Base-by-base conservation (phyloP, 176 grass and related monocot genomes). In the Musa troglodytarum region DNA sequence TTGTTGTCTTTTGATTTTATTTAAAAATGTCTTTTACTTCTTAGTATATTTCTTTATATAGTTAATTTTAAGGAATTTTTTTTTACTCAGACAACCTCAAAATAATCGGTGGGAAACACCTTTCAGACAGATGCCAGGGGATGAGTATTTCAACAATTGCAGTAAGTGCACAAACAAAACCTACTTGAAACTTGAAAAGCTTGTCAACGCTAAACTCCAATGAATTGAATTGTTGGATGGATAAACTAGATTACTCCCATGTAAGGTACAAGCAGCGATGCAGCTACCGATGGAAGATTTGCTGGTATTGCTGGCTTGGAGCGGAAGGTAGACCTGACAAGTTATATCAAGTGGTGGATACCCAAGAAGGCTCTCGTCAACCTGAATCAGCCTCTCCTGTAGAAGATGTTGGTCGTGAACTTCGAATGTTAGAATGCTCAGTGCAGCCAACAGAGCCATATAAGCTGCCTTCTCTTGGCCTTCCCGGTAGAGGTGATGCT, bases 311-410 rank as follows among this genome's bases (percentile, higher is more conserved):
- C 84, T 23, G 85, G 81, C 8, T 76, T 88, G 80, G 89, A 96
- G 68, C 88, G 85, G 81, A 99, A 94, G 94, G 83, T 88, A 85
- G 91, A 99, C 89, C 83, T 99, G 56, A 94, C 95, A 82, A 94
- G 85, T 81, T 99, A 94, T 81, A 99, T 99, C 76, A 87, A 85
- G 70, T 99, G 95, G 95, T 99, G 95, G 95, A 54, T 85, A 51
- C 91, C 88, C 16, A 99, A 94, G 82, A 99, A 92, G 79, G 29
- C 82, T 23, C n/a, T n/a, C 83, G 86, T 72, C 86, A 89, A 69
- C 82, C 82, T 77, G 86, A 99, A 80, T 85, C 82, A 73, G 53
- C 86, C 53, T 75, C 59, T 15, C 63, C 63, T 78, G 76, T 65
- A 63, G 95, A 99, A 76, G 94, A 86, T 65, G 79, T 89, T 50